Evolutionary conservation across 805 yeast genomes (phyloP).

Genomic region (Metschnikowia anglica): DNA sequence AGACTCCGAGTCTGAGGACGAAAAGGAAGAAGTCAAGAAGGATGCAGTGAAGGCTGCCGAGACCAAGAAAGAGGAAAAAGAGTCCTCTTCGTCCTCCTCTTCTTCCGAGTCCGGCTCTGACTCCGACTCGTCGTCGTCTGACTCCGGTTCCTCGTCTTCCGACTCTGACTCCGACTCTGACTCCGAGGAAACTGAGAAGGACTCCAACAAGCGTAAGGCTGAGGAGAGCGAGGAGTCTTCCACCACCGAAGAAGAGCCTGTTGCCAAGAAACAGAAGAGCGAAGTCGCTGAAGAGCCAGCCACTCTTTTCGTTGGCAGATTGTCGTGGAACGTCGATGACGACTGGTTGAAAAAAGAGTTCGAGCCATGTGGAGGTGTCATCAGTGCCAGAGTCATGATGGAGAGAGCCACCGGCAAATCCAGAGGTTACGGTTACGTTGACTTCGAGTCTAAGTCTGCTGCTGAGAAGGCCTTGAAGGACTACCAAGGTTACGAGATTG

Average conservation of each 20-base stretch:
- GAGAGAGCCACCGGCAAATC: conserved; percentile 92
- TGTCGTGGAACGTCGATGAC: conserved; percentile 96
- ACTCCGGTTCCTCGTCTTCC: conserved; percentile 22
- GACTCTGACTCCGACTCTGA: conserved; percentile 38
- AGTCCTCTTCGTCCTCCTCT: conserved; percentile 28
- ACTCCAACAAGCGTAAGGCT: conserved; percentile 31
- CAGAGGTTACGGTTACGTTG: conserved; percentile 97
- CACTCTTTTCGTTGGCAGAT: conserved; percentile 93
- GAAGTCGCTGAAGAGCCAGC: conserved; percentile 60
- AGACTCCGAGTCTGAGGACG: conserved; percentile 29
- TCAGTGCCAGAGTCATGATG: conserved; percentile 86
- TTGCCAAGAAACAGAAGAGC: conserved; percentile 54
- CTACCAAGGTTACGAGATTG: conserved; percentile 91
- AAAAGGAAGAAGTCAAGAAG: conserved; percentile 25
- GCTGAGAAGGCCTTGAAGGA: conserved; percentile 87
- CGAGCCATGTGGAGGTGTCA: conserved; percentile 76
- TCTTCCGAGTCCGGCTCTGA: conserved; percentile 31
- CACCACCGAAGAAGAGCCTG: conserved; percentile 31
- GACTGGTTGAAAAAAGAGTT: conserved; percentile 90
- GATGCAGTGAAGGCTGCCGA: conserved; percentile 15
- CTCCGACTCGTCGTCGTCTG: conserved; percentile 22
- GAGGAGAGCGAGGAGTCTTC: conserved; percentile 21
- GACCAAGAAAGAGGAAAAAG: conserved; percentile 23
- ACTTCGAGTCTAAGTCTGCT: conserved; percentile 69
- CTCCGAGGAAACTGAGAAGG: conserved; percentile 33